phyloP scores from a whole-genome alignment of 768 basidiomycete genomes.

The Suillus plorans region DNA sequence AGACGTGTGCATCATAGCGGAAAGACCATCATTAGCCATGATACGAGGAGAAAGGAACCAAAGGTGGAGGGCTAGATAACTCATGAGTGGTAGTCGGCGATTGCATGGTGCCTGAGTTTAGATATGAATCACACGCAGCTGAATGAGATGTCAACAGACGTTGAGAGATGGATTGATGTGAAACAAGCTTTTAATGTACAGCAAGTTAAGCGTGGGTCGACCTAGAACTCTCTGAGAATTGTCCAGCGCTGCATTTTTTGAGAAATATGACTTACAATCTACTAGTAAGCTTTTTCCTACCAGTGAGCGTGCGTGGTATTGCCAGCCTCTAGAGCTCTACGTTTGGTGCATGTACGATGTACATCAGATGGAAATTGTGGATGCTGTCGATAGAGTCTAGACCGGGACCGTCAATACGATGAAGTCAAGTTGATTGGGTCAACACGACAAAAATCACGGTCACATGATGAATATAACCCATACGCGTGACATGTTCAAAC shows the following conservation, averaged over 20 bases:
- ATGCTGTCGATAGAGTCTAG: background rate
- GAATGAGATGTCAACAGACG: background rate
- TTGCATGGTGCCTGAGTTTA: background rate
- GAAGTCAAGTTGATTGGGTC: too few species aligned
- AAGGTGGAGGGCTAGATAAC: too few species aligned
- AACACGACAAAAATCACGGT: slow-evolving; percentile 19
- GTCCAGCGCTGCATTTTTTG: background rate
- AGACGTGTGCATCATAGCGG: slow-evolving; percentile 5
- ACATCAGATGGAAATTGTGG: background rate
- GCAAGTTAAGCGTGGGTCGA: background rate
- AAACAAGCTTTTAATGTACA: background rate
- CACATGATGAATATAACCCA: slow-evolving; percentile 21
- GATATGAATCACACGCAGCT: background rate
- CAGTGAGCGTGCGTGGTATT: background rate
- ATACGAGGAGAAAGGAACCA: too few species aligned
- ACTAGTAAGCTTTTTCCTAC: background rate
- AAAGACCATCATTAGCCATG: background rate
- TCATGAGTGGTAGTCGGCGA: background rate
- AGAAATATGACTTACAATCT: background rate
- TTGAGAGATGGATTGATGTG: background rate
- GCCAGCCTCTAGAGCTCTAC: background rate
- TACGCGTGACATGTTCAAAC: slow-evolving; percentile 26
- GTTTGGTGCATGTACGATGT: background rate
- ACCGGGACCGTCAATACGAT: background rate
- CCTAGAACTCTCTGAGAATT: background rate